Evolutionary conservation across 345 rosid species (phyloP), one percentile per base, ranked within the genome.

Genomic region (Gynandropsis gynandra): DNA sequence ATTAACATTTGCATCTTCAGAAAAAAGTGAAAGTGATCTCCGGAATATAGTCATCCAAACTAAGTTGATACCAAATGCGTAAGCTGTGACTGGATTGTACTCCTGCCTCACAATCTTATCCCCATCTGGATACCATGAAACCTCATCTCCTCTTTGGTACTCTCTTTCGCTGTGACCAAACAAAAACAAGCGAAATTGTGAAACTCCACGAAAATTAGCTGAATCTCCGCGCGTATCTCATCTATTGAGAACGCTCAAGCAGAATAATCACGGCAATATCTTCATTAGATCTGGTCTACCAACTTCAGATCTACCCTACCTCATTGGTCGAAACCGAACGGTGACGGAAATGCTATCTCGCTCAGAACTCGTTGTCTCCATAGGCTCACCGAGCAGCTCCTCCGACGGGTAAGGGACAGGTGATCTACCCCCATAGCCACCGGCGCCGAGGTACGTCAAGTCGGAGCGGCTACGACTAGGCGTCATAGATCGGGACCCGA

Each of bases 271-370:
- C 37, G 44, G 37, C 35, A 41, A 19, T 27, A 42, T 19, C 16
- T 36, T 11, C 16, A 59, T 17, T 46, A 81, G 90, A 85, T 92
- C 87, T 73, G 69, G 57, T 57, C 67, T 44, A 48, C 10, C 17
- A 16, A 47, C 27, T 24, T 56, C 79, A 67, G 86, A 81, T 81
- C 95, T 69, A 59, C 24, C 60, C 56, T 75, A 93, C 99, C 95
- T 93, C 80, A 93, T 45, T 42, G 99, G 97, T 54, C 97, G 58
- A 64, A 93, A 93, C 52, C 99, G 89, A 73, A 93, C 83, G 66
- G 99, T 88, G 50, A 93, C 99, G 46, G 95, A 88, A 31, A 93
- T 88, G 59, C 96, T 93, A 63, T 93, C 97, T 9, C 83, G 77
- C 47, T 81, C 87, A 10, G 87, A 73, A 69, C 72, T 76, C 60